These are phyloP conservation scores for Crepidotus variabilis DNA, from an alignment of 768 basidiomycete species.

Conservation along the genomic window DNA sequence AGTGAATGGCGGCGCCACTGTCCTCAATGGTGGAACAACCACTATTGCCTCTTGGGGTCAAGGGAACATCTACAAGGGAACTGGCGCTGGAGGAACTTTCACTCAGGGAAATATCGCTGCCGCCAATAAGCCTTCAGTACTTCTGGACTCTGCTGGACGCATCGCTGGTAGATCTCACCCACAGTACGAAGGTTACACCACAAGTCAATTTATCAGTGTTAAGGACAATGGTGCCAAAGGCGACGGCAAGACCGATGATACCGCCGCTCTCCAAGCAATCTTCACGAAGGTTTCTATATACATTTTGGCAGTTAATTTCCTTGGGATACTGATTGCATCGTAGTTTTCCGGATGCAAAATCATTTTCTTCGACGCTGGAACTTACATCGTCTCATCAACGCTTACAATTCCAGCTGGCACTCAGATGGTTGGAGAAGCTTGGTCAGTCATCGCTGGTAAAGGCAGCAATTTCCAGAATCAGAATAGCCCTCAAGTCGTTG, in stretches of 20 bases:
- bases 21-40: conserved; percentile 57
- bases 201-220: conserved; percentile 68
- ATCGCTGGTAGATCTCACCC: conserved; percentile 65
- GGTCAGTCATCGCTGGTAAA: conserved; percentile 50
- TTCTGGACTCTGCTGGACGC: conserved; percentile 52
- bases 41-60: conserved; percentile 72
- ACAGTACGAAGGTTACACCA: conserved; percentile 59
- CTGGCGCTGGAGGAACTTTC: conserved; percentile 38
- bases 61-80: conserved; percentile 67
- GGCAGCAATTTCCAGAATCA: conserved; percentile 42
- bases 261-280: conserved; percentile 58
- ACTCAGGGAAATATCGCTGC: conserved; percentile 44
- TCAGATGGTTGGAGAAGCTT: conserved; percentile 55
- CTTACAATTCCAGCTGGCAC: conserved; percentile 53
- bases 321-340: background rate
- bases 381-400: conserved; percentile 50
- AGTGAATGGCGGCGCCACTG: conserved; percentile 44
- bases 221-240: conserved; percentile 68
- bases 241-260: conserved; percentile 76
- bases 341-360: conserved; percentile 71
- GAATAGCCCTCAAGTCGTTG: conserved; percentile 39
- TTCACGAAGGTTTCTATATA: conserved; percentile 44
- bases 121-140: conserved; percentile 47
- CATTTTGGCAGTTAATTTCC: background rate
- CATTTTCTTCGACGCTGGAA: conserved; percentile 74